A percentile compares a stretch with the other conserved stretches of the same genome.
Evolutionary conservation across 495 filamentous ascomycete genomes (phyloP).

Genomic region (Talaromyces proteolyticus): DNA sequence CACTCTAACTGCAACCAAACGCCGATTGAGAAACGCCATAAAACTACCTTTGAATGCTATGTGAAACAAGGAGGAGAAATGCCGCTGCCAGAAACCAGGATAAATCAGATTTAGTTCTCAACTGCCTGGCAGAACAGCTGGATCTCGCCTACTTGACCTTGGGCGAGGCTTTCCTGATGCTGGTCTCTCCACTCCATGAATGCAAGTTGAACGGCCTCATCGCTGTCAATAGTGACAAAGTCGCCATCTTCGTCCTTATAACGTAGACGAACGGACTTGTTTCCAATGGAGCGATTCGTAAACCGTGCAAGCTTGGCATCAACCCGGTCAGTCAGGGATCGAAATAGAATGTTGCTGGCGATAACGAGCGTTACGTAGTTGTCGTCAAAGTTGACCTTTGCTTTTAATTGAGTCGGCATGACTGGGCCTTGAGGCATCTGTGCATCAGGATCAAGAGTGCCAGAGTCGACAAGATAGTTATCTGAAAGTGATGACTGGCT

Average conservation of each 20-base stretch:
- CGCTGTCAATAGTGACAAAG: conserved; percentile 84
- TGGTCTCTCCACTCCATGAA: conserved; percentile 89
- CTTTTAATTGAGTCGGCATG: conserved; percentile 72
- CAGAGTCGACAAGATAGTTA: conserved; percentile 24
- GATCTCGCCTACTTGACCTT: conserved; percentile 74
- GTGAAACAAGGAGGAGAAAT: conserved; percentile 3
- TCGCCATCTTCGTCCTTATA: conserved; percentile 93
- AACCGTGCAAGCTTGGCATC: conserved; percentile 86
- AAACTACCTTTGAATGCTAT: neutral
- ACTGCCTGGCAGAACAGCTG: conserved; percentile 64
- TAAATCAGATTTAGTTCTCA: conserved; percentile 19
- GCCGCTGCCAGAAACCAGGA: conserved; percentile 6
- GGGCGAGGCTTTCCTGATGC: conserved; percentile 53
- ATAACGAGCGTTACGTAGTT: conserved; percentile 89
- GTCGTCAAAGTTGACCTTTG: conserved; percentile 82
- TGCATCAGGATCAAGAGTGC: conserved; percentile 16
- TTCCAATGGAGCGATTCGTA: conserved; percentile 71
- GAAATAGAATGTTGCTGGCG: conserved; percentile 86
- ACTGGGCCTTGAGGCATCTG: conserved; percentile 28
- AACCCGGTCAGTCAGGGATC: conserved; percentile 90
- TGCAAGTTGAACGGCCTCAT: conserved; percentile 91
- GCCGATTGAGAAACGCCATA: neutral
- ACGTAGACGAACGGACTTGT: conserved; percentile 71
- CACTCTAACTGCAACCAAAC: neutral
- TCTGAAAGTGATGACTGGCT: conserved; percentile 18